phyloP scores from a whole-genome alignment of 192 early-diverging fungal genomes.

The Chytriomyces sp. region DNA sequence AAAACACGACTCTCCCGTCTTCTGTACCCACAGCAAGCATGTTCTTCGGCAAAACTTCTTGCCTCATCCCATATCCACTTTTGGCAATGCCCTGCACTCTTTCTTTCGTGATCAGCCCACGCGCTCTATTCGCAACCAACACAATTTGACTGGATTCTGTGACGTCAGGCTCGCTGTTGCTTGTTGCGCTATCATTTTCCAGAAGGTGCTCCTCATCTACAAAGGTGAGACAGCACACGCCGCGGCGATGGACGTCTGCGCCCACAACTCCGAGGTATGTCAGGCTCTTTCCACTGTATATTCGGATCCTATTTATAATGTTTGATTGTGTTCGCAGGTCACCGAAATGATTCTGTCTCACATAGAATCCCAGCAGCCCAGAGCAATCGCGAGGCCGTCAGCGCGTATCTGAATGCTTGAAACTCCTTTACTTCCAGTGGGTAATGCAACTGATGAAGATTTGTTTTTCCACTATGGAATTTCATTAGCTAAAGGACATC shows the following conservation, averaged over 20 bases:
- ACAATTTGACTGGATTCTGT: no score
- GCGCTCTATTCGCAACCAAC: not conserved
- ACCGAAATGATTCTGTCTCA: not conserved
- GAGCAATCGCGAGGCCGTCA: constrained; percentile 3
- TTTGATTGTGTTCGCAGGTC: not conserved
- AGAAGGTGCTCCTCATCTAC: not conserved
- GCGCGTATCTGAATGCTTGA: not conserved
- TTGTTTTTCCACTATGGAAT: not conserved
- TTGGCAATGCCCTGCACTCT: not conserved
- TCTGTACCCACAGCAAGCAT: constrained; percentile 25
- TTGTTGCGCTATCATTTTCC: not conserved
- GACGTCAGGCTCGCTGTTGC: not conserved
- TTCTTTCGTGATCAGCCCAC: not conserved
- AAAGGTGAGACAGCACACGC: constrained; percentile 7
- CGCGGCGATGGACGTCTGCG: constrained; percentile 16
- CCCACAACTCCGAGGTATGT: constrained; percentile 6
- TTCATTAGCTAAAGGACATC: not conserved
- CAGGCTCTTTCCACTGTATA: constrained; percentile 10
- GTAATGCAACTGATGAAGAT: not conserved
- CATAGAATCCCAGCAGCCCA: constrained; percentile 27
- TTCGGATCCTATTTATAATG: not conserved
- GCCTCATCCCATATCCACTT: constrained; percentile 10
- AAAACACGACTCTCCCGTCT: constrained; percentile 7
- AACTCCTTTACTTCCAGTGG: constrained; percentile 13
- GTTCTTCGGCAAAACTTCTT: constrained; percentile 2